Base-by-base conservation (phyloP, 2,329 filamentous ascomycete species). In the Periconia sp. region DNA sequence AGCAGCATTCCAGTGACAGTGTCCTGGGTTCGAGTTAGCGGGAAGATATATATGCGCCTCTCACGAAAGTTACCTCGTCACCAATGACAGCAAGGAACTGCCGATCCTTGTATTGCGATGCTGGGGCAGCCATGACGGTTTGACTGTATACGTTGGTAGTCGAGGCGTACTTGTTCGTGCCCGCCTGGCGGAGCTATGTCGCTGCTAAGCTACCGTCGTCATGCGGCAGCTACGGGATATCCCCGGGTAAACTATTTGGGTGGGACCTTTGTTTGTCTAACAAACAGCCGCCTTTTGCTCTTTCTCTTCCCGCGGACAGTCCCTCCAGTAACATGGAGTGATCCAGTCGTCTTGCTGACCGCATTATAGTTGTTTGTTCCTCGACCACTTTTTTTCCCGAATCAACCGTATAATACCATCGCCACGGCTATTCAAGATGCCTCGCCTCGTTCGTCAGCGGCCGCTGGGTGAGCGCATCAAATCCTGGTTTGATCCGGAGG, bases 1-100 rank as follows among this genome's bases (percentile, higher is more conserved):
- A 99, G 89, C 49, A 99, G 85, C 70, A 99, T 84, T 59, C 94
- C 94, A 17, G 94, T 99, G 54, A 97, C 92, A 45, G 94, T 96
- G 79, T 95, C 91, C 94, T 99, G 56, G 31, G 35, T 37, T 37
- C 5, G 23, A 19, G 56, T 65, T 55, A 67, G 65, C 52, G 52
- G 27, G 14, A 30, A 27, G n/a, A 14, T 6, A 19, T 9, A 7
- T 27, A 30, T n/a, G 41, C n/a, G 5, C 31, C 27, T 23, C 37
- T n/a, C 18, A 8, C 10, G 20, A 14, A 9, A 46, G 50, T 33
- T 72, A 91, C 94, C 85, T 99, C 94, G 76, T 99, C 94, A 49
- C 94, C 94, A 72, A 99, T 99, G 46, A 99, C 93, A 60, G 94
- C 94, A 54, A 99, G 85, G 73, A 99, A 96, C 78, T 99, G 89